These are phyloP conservation scores for Aureobasidium lini DNA, from an alignment of 2,329 filamentous ascomycete genomes.

Conservation along the genomic window DNA sequence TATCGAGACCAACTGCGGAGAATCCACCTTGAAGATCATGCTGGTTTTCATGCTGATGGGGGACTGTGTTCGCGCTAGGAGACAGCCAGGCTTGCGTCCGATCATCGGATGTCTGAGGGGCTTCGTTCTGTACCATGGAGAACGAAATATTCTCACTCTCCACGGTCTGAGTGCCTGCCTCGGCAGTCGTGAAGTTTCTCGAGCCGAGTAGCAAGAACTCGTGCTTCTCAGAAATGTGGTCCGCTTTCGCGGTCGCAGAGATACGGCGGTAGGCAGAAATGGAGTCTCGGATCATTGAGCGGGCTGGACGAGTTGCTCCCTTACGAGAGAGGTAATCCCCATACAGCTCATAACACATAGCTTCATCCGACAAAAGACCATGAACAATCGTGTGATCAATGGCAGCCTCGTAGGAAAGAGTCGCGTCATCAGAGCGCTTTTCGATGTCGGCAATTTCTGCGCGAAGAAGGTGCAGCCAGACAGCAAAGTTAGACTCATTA, in stretches of 20 bases:
- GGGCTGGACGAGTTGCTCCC: constrained; percentile 59
- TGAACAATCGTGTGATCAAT: constrained; percentile 64
- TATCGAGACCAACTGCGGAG: constrained; percentile 61
- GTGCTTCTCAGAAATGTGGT: constrained; percentile 60
- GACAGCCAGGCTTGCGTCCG: constrained; percentile 42
- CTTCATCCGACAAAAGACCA: constrained; percentile 62
- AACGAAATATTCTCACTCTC: constrained; percentile 35
- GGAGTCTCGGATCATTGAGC: constrained; percentile 60
- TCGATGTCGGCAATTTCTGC: constrained; percentile 57
- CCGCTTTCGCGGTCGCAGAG: constrained; percentile 61
- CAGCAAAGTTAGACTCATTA: constrained; percentile 63
- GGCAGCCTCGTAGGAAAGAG: constrained; percentile 61
- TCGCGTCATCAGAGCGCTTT: constrained; percentile 41
- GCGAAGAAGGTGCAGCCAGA: constrained; percentile 60
- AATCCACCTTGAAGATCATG: constrained; percentile 48
- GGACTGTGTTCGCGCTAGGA: constrained; percentile 28
- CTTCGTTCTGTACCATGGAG: constrained; percentile 37
- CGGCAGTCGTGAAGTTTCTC: constrained; percentile 51
- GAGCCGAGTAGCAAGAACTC: constrained; percentile 58
- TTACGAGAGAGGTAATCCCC: constrained; percentile 62
- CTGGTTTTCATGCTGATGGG: constrained; percentile 28
- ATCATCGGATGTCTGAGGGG: constrained; percentile 35
- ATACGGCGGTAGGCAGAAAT: constrained; percentile 61
- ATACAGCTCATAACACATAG: constrained; percentile 65
- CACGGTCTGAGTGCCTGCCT: constrained; percentile 62